Evolutionary conservation across 768 basidiomycete species (phyloP), one percentile per base, ranked within the genome.

Genomic region (Tricholoma matsutake): DNA sequence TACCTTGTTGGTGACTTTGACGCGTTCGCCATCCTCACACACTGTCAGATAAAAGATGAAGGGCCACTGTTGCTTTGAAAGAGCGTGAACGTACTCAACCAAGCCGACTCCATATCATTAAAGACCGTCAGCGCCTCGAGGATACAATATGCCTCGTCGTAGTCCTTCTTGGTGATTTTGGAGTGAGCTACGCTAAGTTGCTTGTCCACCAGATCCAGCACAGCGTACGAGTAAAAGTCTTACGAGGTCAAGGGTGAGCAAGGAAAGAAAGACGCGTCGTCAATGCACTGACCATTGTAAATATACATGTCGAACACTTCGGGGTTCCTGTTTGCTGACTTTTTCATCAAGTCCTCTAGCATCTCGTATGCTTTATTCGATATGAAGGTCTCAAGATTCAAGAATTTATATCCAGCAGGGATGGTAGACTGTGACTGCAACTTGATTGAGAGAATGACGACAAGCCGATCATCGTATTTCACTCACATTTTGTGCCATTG

Each of bases 161-260:
- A 75, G 11, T 70, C 63, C 56, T 77, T 74, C 45, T 71, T 69
- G n/a, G 51, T 56, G 20, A 77, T 63, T 54, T 75, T 75, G 7
- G 69, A 61, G 59, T 77, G 67, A 22, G 74, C 60, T 31, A 58
- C 66, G n/a, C 61, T 57, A 28, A 77, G 65, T 4, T 66, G 68
- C 22, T 61, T 71, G 61, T 78, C 72, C n/a, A 79, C 67, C 56
- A 78, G 68, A 54, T 75, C 71, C 25, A 76, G 64, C n/a, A 75
- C 58, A 14, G 67, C 77, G 47, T 75, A 74, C 2, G 67, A 14
- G 41, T 69, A 74, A 57, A 74, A 75, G 61, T 77, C 75, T 75
- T 34, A 22, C 41, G 29, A 57, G 4, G 32, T 18, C 22, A 20
- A 59, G 45, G 16, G 29, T 56, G 35, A 59, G 45, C 25, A 25